Evolutionary conservation across 805 yeast genomes (phyloP).

Genomic region (Nakazawaea wyomingensis): DNA sequence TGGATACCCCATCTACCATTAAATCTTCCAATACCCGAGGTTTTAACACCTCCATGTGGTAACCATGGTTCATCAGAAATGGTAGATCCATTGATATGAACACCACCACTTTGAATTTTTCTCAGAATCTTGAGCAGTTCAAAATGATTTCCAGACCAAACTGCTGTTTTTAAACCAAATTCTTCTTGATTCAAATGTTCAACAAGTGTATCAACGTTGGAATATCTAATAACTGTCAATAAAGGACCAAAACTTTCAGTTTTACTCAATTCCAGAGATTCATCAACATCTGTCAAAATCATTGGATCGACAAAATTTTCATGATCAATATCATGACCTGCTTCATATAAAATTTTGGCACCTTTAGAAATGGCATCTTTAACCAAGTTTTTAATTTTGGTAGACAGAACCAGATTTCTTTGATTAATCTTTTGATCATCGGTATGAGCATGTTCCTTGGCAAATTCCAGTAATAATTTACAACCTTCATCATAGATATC

Average conservation of each 20-base stretch:
- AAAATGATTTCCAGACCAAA: conserved; percentile 36
- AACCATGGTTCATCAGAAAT: conserved; percentile 21
- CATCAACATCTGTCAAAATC: conserved; percentile 27
- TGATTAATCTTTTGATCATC: conserved; percentile 24
- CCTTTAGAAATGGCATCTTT: conserved; percentile 34
- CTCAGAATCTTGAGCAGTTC: conserved; percentile 30
- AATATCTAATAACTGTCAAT: conserved; percentile 26
- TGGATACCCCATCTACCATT: conserved; percentile 41
- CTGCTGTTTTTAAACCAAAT: conserved; percentile 36
- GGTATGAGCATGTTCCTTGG: conserved; percentile 13
- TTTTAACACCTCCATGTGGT: conserved; percentile 43
- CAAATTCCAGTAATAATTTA: conserved; percentile 15
- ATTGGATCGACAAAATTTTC: conserved; percentile 22
- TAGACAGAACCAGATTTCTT: conserved; percentile 24
- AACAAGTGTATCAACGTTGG: conserved; percentile 18
- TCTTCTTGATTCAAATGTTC: conserved; percentile 23
- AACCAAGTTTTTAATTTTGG: conserved; percentile 23
- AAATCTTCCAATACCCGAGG: conserved; percentile 39
- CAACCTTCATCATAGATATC: conserved; percentile 27
- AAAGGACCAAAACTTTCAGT: conserved; percentile 43
- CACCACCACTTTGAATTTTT: conserved; percentile 32
- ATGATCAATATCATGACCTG: not conserved
- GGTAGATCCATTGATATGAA: conserved; percentile 28
- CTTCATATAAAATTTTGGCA: conserved; percentile 28
- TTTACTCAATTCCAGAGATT: conserved; percentile 24